Evolutionary conservation across 1,284 basidiomycete genomes (phyloP).

Genomic region (Melampsora larici-populina): DNA sequence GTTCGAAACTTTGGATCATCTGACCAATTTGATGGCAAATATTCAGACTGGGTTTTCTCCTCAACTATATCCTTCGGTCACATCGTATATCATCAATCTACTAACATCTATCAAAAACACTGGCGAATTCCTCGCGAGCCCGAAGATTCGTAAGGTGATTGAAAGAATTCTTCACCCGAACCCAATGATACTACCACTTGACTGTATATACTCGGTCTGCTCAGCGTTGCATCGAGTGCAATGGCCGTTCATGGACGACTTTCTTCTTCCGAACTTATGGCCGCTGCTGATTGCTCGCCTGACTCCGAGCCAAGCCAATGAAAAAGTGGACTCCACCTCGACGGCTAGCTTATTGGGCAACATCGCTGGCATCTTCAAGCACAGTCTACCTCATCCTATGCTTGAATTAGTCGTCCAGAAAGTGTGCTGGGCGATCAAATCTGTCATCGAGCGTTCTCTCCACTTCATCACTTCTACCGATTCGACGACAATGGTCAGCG

Average conservation of each 20-base stretch:
- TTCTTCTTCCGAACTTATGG: conserved; percentile 27
- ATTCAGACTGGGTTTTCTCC: not conserved
- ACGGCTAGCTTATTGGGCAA: conserved; percentile 33
- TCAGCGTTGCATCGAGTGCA: conserved; percentile 31
- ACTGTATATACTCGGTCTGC: conserved; percentile 11
- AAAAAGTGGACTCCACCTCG: not conserved
- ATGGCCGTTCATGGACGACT: conserved; percentile 34
- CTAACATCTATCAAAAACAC: conserved; percentile 23
- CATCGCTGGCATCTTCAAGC: conserved; percentile 19
- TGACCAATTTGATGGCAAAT: conserved; percentile 10
- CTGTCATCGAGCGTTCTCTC: not conserved
- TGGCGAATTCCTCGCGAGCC: conserved; percentile 24
- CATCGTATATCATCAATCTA: conserved; percentile 25
- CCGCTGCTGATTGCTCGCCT: conserved; percentile 13
- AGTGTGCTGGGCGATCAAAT: conserved; percentile 10
- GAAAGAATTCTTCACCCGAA: conserved; percentile 18
- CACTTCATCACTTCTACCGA: not conserved
- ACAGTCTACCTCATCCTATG: not conserved
- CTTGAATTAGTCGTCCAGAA: conserved; percentile 9
- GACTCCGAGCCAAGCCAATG: not conserved
- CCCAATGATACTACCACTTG: conserved; percentile 1
- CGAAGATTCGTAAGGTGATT: conserved; percentile 19
- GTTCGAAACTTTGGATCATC: conserved; percentile 10
- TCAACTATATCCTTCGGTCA: not conserved
- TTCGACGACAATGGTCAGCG: not conserved